A percentile compares a stretch with the other conserved stretches of the same genome.
Conservation (phyloP, 2,329 filamentous ascomycete species). For the Trichoderma arundinaceum region DNA sequence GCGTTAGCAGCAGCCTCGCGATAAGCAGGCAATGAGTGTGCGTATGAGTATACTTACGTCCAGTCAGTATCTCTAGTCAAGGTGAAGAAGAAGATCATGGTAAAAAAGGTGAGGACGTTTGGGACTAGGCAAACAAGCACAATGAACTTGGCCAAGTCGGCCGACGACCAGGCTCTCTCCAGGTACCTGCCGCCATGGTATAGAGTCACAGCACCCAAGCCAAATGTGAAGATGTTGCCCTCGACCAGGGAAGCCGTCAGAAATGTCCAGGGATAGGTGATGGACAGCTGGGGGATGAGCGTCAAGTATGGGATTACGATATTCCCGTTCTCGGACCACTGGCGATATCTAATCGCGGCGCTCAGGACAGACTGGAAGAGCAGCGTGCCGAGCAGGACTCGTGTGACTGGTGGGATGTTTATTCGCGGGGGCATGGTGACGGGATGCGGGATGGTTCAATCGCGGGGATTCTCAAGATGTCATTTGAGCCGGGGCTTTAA, state of each 20-base stretch:
- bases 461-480: conserved; percentile 18
- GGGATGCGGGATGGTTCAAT: conserved; percentile 30
- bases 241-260: conserved; percentile 86
- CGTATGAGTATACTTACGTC: conserved; percentile 62
- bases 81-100: conserved; percentile 75
- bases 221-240: conserved; percentile 86
- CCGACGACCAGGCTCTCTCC: conserved; percentile 92
- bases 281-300: conserved; percentile 80
- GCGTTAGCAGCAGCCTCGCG: not conserved
- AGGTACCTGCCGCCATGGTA: conserved; percentile 95
- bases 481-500: conserved; percentile 23
- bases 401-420: conserved; percentile 91
- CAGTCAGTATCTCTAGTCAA: conserved; percentile 70
- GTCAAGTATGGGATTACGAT: conserved; percentile 85
- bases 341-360: conserved; percentile 74
- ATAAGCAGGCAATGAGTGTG: not conserved
- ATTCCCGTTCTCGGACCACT: conserved; percentile 66
- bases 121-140: conserved; percentile 78
- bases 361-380: conserved; percentile 82
- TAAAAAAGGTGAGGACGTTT: conserved; percentile 74
- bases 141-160: conserved; percentile 90
- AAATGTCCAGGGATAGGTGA: conserved; percentile 93
- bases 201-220: conserved; percentile 76
- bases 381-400: conserved; percentile 76
- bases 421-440: conserved; percentile 76